Percentiles rank a stretch among this genome's conserved stretches.
Evolutionary conservation across 352 stramenopile species (phyloP).

Genomic region (Phytopythium kandeliae): DNA sequence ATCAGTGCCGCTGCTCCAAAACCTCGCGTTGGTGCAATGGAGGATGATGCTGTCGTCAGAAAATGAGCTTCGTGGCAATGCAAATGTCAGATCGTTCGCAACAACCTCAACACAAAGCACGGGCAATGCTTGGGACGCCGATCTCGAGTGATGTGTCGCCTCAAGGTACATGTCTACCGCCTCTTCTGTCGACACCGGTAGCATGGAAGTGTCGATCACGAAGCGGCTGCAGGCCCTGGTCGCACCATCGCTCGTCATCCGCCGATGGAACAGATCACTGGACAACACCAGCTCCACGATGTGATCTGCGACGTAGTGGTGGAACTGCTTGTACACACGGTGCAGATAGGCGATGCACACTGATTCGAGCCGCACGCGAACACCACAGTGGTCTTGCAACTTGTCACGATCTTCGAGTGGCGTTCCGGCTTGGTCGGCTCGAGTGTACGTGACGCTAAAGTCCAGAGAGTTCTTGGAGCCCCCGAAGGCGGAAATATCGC

Average conservation of each 20-base stretch:
- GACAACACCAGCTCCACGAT: slow-evolving; percentile 18
- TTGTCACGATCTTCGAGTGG: background rate
- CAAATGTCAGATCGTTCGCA: slow-evolving; percentile 76
- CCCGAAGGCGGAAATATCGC: slow-evolving; percentile 37
- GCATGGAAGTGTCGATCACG: slow-evolving; percentile 23
- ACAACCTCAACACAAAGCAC: slow-evolving; percentile 57
- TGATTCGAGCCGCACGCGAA: slow-evolving; percentile 66
- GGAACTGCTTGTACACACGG: slow-evolving; percentile 83
- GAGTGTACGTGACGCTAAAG: slow-evolving; percentile 33
- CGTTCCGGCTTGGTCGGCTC: slow-evolving; percentile 3
- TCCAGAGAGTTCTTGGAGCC: slow-evolving; percentile 64
- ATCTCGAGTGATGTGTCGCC: slow-evolving; percentile 11
- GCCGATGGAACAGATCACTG: slow-evolving; percentile 21
- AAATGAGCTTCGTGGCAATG: slow-evolving; percentile 74
- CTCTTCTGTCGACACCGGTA: slow-evolving; percentile 33
- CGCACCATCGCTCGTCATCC: slow-evolving; percentile 23
- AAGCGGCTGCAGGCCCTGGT: slow-evolving; percentile 24
- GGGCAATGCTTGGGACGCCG: slow-evolving; percentile 9
- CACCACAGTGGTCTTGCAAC: slow-evolving; percentile 12
- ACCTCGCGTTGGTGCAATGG: slow-evolving; percentile 60
- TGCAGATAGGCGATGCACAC: slow-evolving; percentile 81
- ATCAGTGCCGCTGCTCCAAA: slow-evolving; percentile 69
- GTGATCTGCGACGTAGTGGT: slow-evolving; percentile 70
- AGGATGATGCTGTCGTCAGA: slow-evolving; percentile 70
- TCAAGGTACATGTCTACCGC: slow-evolving; percentile 29